These are phyloP conservation scores for Massariosphaeria phaeospora DNA, from an alignment of 495 filamentous ascomycete genomes.

Conservation along the genomic window DNA sequence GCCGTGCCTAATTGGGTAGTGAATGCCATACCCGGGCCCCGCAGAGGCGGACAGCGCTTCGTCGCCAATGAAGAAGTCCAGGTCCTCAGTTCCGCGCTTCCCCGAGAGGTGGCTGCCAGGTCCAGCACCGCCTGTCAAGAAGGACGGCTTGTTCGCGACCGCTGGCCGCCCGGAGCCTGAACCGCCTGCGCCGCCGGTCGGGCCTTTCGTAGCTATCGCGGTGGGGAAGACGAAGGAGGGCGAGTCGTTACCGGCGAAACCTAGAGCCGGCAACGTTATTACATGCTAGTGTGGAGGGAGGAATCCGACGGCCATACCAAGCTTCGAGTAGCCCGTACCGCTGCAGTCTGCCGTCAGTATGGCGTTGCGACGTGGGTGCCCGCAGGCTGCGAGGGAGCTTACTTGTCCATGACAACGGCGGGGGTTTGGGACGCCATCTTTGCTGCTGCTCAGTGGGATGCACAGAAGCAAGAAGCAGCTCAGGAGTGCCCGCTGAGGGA, in stretches of 20 bases:
- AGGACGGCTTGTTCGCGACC: slow-evolving; percentile 89
- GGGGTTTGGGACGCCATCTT: slow-evolving; percentile 94
- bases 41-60: slow-evolving; percentile 79
- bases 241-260: slow-evolving; percentile 98
- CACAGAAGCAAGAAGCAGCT: slow-evolving; percentile 26
- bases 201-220: slow-evolving; percentile 91
- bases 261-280: slow-evolving; percentile 44
- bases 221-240: slow-evolving; percentile 99
- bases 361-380: slow-evolving; percentile 3
- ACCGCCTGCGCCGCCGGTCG: slow-evolving; percentile 60
- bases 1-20: slow-evolving; percentile 95
- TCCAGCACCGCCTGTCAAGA: slow-evolving; percentile 86
- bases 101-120: slow-evolving; percentile 71
- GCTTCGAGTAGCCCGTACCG: slow-evolving; percentile 97
- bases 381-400: slow-evolving; percentile 44
- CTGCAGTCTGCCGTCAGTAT: slow-evolving; percentile 47
- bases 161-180: slow-evolving; percentile 82
- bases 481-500: slow-evolving; percentile 19
- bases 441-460: slow-evolving; percentile 33
- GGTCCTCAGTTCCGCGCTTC: slow-evolving; percentile 93
- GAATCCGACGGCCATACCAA: slow-evolving; percentile 55
- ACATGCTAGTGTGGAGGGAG: slow-evolving; percentile 28
- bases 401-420: slow-evolving; percentile 99
- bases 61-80: slow-evolving; percentile 99
- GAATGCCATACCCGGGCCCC: slow-evolving; percentile 88